phyloP scores from a whole-genome alignment of 1,284 basidiomycete genomes.

The Exobasidium cylindrosporum region DNA sequence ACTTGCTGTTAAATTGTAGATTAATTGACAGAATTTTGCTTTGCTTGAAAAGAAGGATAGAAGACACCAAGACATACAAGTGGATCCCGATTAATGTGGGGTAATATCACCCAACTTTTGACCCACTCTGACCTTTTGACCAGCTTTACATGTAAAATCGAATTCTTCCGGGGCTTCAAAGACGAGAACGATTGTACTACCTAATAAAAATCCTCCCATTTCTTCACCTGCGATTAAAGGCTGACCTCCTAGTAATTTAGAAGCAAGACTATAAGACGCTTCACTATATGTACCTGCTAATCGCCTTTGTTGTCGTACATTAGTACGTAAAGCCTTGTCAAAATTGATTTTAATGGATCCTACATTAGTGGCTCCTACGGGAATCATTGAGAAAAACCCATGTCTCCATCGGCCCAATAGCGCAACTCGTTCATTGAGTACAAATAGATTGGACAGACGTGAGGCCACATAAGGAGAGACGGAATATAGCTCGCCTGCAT shows the following conservation, averaged over 20 bases:
- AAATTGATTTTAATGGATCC: conserved; percentile 96
- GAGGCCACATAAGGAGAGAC: conserved; percentile 95
- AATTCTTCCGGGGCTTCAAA: conserved; percentile 89
- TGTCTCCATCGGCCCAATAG: conserved; percentile 92
- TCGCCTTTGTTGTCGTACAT: conserved; percentile 37
- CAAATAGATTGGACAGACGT: conserved; percentile 86
- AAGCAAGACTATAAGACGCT: conserved; percentile 61
- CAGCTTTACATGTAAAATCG: conserved; percentile 73
- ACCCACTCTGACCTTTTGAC: conserved; percentile 85
- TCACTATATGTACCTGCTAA: conserved; percentile 80
- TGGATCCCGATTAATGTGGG: conserved; percentile 5
- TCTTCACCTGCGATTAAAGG: conserved; percentile 83
- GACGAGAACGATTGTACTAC: conserved; percentile 91
- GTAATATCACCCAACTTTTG: conserved; percentile 61
- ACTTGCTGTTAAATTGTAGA: no score
- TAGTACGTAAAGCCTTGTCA: conserved; percentile 67
- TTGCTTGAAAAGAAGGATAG: no score
- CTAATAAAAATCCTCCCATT: conserved; percentile 95
- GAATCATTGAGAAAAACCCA: conserved; percentile 96
- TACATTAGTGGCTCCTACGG: conserved; percentile 96
- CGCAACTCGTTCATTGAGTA: conserved; percentile 94
- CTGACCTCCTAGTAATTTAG: conserved; percentile 73
- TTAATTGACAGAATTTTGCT: no score
- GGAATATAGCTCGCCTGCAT: conserved; percentile 73
- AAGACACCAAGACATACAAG: no score